Percentiles rank a stretch among this genome's conserved stretches.
phyloP scores from a whole-genome alignment of 1,284 basidiomycete genomes.

The Sphagnurus paluster region DNA sequence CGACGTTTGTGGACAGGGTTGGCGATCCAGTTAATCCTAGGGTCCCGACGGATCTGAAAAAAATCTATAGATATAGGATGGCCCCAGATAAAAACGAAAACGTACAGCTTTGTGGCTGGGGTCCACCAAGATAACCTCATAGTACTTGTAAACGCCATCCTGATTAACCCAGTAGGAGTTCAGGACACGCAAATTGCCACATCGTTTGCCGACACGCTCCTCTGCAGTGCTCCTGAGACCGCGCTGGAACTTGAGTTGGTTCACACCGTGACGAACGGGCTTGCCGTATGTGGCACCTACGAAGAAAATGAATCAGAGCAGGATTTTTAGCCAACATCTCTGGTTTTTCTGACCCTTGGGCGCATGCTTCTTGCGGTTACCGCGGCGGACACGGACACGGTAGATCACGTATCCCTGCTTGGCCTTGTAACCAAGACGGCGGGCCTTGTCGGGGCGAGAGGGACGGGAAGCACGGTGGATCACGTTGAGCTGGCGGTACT shows the following conservation, averaged over 20 bases:
- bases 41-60: constrained; percentile 84
- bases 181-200: constrained; percentile 93
- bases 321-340: not conserved
- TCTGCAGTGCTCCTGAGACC: constrained; percentile 93
- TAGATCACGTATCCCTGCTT: constrained; percentile 99
- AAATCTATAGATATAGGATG: constrained; percentile 5
- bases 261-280: constrained; percentile 99
- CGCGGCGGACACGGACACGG: constrained; percentile 95
- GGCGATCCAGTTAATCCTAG: constrained; percentile 98
- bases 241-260: constrained; percentile 98
- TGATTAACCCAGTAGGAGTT: constrained; percentile 99
- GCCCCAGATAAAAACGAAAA: constrained; percentile 17
- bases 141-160: constrained; percentile 99
- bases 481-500: constrained; percentile 97
- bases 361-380: constrained; percentile 99
- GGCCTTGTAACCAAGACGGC: constrained; percentile 98
- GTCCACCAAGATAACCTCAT: constrained; percentile 98
- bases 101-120: constrained; percentile 90
- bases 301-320: constrained; percentile 1
- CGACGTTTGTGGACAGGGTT: constrained; percentile 99
- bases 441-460: constrained; percentile 98
- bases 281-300: constrained; percentile 97
- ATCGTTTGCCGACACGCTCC: constrained; percentile 96
- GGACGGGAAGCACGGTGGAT: constrained; percentile 98
- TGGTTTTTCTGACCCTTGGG: constrained; percentile 74